Base-by-base conservation (phyloP, 148 eudicot genomes). In the Simmondsia chinensis region DNA sequence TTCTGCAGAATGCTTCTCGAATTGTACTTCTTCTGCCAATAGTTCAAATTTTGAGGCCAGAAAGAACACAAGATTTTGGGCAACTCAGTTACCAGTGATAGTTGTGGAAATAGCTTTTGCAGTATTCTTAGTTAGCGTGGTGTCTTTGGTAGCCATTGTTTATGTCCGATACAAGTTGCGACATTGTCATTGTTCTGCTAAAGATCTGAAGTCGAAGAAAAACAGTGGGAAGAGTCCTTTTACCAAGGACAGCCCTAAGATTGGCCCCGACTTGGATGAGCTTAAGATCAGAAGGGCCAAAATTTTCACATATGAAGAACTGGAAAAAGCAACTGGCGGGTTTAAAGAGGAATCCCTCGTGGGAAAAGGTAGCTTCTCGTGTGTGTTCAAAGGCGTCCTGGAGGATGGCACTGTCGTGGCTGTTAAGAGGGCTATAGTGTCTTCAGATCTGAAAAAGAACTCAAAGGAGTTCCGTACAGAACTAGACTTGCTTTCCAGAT, bases 321-420 rank as follows among this genome's bases (percentile, higher is more conserved):
- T 89, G 0, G 85, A 81, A 52, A 59, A 55, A 48, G 97, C 94
- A 25, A 88, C 97, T 1, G 48, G 47, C 0, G 87, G 87, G 9
- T 88, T 88, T 38, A 75, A 71, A 39, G 94, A 83, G 57, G 91
- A 80, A 35, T 80, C 91, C 3, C 69, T 77, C 17, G 94, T 88
- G 10, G 97, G 97, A 20, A 73, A 81, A 44, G 97, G 97, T 28
- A 89, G 97, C 51, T 89, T 89, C 65, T 89, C 97, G 9, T 88
- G 94, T 26, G 97, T 89, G 7, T 89, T 78, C 56, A 84, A 85
- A 59, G 97, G 97, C 9, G 68, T 85, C 7, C 46, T 89, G 42
- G 72, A 69, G 39, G 82, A 89, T 36, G 97, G 93, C 7, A 82
- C 93, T 0, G 45, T 63, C 2, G 93, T 89, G 6, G 97, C 95